A percentile compares a stretch with the other conserved stretches of the same genome.
These are phyloP conservation scores for Diplodia sapinea DNA, from an alignment of 2,329 filamentous ascomycete genomes.

Conservation along the genomic window DNA sequence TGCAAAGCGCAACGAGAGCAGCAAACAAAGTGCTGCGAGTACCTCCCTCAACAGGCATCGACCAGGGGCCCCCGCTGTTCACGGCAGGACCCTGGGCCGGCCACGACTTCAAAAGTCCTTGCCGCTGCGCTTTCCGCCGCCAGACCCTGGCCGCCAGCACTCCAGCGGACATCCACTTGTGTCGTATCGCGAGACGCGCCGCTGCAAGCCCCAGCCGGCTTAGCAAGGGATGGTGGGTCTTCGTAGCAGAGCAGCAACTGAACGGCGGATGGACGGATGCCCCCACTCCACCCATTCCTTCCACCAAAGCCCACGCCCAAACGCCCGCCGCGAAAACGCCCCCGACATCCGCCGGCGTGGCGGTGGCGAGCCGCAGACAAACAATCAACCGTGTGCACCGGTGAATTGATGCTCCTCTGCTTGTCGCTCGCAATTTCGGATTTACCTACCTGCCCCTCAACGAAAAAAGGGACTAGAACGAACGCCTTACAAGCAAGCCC, in stretches of 20 bases:
- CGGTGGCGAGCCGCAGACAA: slow-evolving; percentile 4
- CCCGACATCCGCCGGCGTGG: neutral
- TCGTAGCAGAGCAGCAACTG: too few relatives aligned
- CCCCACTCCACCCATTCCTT: too few relatives aligned
- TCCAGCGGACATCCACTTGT: neutral
- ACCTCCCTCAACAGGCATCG: neutral
- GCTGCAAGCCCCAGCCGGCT: neutral
- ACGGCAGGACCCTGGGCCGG: neutral
- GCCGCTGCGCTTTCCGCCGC: neutral
- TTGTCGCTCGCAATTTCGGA: neutral
- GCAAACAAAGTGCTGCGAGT: neutral
- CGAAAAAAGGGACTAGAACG: neutral
- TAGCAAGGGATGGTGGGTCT: neutral
- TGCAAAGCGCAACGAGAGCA: neutral
- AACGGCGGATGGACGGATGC: neutral
- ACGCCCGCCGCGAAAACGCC: neutral
- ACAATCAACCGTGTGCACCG: neutral
- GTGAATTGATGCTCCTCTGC: neutral
- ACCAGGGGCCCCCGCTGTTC: too few relatives aligned
- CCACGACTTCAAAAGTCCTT: slow-evolving; percentile 12
- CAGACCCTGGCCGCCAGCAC: neutral
- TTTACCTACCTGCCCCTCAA: neutral
- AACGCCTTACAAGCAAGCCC: neutral
- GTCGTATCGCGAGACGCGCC: slow-evolving; percentile 1
- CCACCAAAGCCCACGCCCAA: too few relatives aligned